These are phyloP conservation scores for Catenaria anguillulae DNA, from an alignment of 371 early-diverging fungal genomes.

Conservation along the genomic window DNA sequence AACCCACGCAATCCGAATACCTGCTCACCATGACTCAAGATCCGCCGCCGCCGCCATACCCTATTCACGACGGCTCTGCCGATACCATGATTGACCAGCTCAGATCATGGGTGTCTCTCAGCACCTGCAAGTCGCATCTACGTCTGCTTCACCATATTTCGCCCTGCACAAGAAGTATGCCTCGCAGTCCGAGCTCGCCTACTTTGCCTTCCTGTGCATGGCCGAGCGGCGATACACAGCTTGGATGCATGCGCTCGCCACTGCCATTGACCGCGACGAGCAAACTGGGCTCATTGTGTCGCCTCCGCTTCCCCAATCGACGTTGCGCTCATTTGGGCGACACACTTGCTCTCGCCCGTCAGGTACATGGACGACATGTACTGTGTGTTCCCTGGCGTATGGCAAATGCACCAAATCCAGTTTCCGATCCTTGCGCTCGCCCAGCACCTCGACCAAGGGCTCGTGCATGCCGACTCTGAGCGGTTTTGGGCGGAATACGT, in stretches of 20 bases:
- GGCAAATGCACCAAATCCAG: background rate
- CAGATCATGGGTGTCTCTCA: too few species aligned
- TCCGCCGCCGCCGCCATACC: too few species aligned
- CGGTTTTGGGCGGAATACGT: background rate
- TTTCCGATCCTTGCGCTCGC: background rate
- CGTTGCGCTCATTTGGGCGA: background rate
- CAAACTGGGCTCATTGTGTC: background rate
- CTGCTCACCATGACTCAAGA: too few species aligned
- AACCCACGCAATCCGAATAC: too few species aligned
- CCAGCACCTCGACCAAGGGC: background rate
- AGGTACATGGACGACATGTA: slow-evolving; percentile 2
- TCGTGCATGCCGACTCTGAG: background rate
- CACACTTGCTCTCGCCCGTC: slow-evolving; percentile 1
- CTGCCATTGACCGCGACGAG: background rate
- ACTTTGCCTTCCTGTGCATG: background rate
- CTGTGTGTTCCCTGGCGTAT: background rate
- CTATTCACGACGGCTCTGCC: too few species aligned
- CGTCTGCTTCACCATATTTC: background rate
- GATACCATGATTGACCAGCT: too few species aligned
- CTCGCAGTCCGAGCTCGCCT: background rate
- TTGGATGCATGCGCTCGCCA: slow-evolving; percentile 4
- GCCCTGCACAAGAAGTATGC: background rate
- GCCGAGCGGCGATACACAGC: background rate
- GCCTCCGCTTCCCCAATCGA: slow-evolving; percentile 2
- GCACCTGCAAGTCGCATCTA: background rate